A percentile compares a stretch with the other conserved stretches of the same genome.
Conservation (phyloP, 306 rosid species). For the Ammopiptanthus mongolicus region DNA sequence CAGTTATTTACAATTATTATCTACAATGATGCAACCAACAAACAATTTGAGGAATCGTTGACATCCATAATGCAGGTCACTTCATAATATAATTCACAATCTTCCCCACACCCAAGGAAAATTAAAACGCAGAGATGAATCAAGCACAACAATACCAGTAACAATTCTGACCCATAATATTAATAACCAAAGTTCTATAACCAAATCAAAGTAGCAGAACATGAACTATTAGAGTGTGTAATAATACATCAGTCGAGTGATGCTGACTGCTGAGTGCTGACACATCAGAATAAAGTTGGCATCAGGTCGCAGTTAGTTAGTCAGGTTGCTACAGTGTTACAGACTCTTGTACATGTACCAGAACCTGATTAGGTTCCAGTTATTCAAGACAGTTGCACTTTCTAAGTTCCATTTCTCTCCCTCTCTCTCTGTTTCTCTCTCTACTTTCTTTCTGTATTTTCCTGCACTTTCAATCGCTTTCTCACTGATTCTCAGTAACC, state of each 20-base stretch:
- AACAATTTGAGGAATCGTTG: background rate
- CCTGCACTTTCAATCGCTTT: background rate
- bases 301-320: background rate
- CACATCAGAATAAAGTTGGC: background rate
- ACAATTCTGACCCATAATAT: background rate
- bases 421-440: background rate
- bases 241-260: background rate
- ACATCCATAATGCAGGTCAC: background rate
- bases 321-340: background rate
- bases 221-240: background rate
- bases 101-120: background rate
- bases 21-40: background rate
- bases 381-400: background rate
- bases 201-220: background rate
- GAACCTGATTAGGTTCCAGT: background rate
- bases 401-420: background rate
- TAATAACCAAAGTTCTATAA: background rate
- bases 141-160: background rate
- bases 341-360: background rate
- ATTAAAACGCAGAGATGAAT: background rate
- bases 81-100: background rate
- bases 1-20: background rate
- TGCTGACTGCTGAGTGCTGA: background rate
- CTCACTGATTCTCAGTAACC: background rate
- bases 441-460: background rate